Conservation (phyloP, 1,284 basidiomycete genomes). For the Cutaneotrichosporon spelunceum region DNA sequence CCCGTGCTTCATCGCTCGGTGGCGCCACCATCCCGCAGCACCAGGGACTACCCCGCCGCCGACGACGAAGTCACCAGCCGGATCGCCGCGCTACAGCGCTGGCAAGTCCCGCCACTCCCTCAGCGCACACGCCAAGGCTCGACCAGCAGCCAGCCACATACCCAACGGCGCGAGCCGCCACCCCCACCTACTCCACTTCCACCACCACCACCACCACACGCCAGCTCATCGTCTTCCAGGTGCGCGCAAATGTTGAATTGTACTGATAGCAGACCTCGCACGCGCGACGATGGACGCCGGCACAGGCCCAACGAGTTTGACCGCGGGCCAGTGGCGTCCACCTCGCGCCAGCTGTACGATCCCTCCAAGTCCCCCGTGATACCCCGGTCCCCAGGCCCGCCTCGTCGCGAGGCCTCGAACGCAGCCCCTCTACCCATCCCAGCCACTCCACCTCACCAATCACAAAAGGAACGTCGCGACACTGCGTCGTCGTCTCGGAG, state of each 20-base stretch:
- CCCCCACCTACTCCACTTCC: not conserved
- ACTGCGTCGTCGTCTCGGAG: constrained; percentile 5
- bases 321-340: constrained; percentile 15
- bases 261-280: not conserved
- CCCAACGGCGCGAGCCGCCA: not conserved
- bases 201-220: not conserved
- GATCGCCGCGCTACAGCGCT: constrained; percentile 34
- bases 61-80: constrained; percentile 23
- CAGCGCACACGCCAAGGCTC: constrained; percentile 2
- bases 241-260: not conserved
- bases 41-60: not conserved
- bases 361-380: constrained; percentile 8
- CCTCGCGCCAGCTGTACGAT: constrained; percentile 19
- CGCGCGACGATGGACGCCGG: constrained; percentile 1
- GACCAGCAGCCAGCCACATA: not conserved
- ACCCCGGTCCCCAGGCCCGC: not conserved
- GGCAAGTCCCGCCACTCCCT: constrained; percentile 25
- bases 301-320: constrained; percentile 22
- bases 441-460: not conserved
- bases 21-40: constrained; percentile 6
- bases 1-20: constrained; percentile 1
- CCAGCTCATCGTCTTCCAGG: not conserved
- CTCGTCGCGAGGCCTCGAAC: not conserved
- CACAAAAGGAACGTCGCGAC: constrained; percentile 14
- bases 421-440: not conserved